Evolutionary conservation across 805 yeast genomes (phyloP).

Genomic region (Isabelozyma pseudorhagii): DNA sequence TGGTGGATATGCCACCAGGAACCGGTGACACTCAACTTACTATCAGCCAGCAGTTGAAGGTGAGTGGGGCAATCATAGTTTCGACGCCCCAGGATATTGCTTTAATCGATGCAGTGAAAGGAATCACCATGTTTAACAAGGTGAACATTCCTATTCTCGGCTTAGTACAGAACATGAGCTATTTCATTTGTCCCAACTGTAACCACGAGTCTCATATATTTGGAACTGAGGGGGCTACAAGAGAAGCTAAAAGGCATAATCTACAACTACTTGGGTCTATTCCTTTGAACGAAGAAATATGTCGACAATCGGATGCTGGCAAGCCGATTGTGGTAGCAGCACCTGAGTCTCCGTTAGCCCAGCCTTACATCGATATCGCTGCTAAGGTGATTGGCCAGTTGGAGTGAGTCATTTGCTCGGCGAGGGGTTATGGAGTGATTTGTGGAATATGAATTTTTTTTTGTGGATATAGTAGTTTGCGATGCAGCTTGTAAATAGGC

Average conservation of each 20-base stretch:
- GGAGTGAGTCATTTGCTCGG: too few relatives aligned
- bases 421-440: not conserved
- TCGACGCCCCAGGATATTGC: slow-evolving; percentile 89
- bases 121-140: slow-evolving; percentile 73
- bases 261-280: slow-evolving; percentile 60
- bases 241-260: slow-evolving; percentile 47
- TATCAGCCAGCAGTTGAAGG: slow-evolving; percentile 70
- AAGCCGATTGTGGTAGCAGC: slow-evolving; percentile 54
- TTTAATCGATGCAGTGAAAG: slow-evolving; percentile 73
- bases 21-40: slow-evolving; percentile 87
- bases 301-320: slow-evolving; percentile 61
- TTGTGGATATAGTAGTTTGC: not conserved
- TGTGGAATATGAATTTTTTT: not conserved
- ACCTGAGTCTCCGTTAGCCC: slow-evolving; percentile 31
- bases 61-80: slow-evolving; percentile 79
- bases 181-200: slow-evolving; percentile 73
- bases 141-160: slow-evolving; percentile 73
- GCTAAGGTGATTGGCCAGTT: slow-evolving; percentile 15
- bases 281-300: slow-evolving; percentile 62
- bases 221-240: slow-evolving; percentile 58
- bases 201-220: slow-evolving; percentile 69
- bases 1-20: slow-evolving; percentile 88
- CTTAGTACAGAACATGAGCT: slow-evolving; percentile 80
- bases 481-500: not conserved
- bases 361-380: slow-evolving; percentile 51